A percentile compares a stretch with the other conserved stretches of the same genome.
These are phyloP conservation scores for Penicillium crustosum DNA, from an alignment of 2,329 filamentous ascomycete genomes.

Conservation along the genomic window DNA sequence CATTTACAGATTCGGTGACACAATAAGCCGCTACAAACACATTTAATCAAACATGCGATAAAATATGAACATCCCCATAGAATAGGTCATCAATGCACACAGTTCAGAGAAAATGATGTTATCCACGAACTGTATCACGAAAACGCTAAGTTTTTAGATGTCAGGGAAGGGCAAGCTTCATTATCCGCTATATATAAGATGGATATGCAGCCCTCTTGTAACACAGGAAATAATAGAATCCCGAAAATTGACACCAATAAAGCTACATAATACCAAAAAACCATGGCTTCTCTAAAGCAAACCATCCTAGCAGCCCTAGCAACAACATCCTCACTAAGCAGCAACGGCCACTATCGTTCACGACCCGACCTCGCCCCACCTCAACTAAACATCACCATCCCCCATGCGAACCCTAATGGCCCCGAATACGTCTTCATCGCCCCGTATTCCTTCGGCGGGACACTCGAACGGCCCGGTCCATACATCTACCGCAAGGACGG, in stretches of 20 bases:
- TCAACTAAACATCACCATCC: slow-evolving; percentile 30
- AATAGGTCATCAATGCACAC: too few relatives aligned
- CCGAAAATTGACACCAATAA: not conserved
- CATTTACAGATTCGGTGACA: not conserved
- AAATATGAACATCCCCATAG: not conserved
- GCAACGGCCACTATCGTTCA: not conserved
- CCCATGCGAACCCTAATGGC: slow-evolving; percentile 24
- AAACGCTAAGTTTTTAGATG: not conserved
- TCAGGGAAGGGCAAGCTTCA: not conserved
- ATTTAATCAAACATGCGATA: not conserved
- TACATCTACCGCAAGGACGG: slow-evolving; percentile 56
- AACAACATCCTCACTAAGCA: not conserved
- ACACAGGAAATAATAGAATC: too few relatives aligned
- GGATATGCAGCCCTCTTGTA: not conserved
- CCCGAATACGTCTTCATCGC: slow-evolving; percentile 34
- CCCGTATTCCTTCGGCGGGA: slow-evolving; percentile 23
- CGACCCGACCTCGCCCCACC: slow-evolving; percentile 1
- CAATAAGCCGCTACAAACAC: not conserved
- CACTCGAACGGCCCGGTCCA: slow-evolving; percentile 50
- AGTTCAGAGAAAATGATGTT: not conserved
- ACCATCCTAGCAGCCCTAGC: not conserved
- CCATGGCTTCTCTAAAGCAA: not conserved
- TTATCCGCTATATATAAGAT: not conserved
- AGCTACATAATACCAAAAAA: too few relatives aligned
- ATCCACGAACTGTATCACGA: not conserved